These are phyloP conservation scores for Xanthoparmelia taractica DNA, from an alignment of 495 filamentous ascomycete species.

Conservation along the genomic window DNA sequence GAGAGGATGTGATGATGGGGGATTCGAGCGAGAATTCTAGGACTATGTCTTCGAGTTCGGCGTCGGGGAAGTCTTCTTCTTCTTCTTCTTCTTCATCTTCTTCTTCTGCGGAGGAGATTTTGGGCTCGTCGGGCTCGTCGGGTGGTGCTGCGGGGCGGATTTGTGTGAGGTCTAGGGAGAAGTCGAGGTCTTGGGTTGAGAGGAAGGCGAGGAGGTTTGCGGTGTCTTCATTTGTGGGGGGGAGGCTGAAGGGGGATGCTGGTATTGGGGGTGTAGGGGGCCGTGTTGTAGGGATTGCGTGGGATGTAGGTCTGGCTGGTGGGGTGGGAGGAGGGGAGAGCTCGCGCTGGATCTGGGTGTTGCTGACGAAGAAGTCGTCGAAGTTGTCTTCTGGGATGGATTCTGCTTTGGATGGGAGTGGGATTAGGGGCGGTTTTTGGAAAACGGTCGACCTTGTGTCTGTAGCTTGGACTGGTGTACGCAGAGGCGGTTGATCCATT, in stretches of 20 bases:
- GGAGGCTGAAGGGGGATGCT: not conserved
- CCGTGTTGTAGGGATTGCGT: not conserved
- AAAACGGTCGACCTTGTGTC: not conserved
- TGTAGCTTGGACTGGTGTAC: not conserved
- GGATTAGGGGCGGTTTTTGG: not conserved
- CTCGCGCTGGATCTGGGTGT: conserved; percentile 26
- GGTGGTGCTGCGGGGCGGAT: not conserved
- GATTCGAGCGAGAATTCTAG: conserved; percentile 8
- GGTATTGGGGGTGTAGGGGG: not conserved
- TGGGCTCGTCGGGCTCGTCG: not conserved
- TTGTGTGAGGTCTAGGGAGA: conserved; percentile 8
- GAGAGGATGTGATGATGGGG: not conserved
- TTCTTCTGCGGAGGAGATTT: not conserved
- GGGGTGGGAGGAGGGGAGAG: conserved; percentile 14
- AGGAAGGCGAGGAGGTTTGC: conserved; percentile 19
- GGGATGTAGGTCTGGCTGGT: not conserved
- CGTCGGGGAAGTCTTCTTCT: conserved; percentile 17
- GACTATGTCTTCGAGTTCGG: conserved; percentile 12
- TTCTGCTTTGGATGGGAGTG: not conserved
- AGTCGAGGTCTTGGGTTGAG: conserved; percentile 25
- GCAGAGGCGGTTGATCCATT: conserved; percentile 2
- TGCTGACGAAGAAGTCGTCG: conserved; percentile 24
- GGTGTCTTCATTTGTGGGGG: not conserved
- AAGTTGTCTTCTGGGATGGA: conserved; percentile 5
- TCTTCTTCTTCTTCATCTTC: not conserved